These are phyloP conservation scores for Scutellaria minor DNA, from an alignment of 257 asterid genomes.

Conservation along the genomic window DNA sequence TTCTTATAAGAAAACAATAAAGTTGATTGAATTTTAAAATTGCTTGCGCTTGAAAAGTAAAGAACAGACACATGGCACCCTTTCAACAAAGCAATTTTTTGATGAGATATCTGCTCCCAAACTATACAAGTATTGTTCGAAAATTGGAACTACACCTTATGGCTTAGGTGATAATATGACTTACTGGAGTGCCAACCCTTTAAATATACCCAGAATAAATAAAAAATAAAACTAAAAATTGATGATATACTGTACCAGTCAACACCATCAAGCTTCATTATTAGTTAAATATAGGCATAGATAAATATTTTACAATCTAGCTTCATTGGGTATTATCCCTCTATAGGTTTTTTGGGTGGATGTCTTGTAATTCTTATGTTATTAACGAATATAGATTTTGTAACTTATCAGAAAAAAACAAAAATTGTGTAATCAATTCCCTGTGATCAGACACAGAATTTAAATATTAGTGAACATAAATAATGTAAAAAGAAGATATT, in stretches of 20 bases:
- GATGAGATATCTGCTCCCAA: background rate
- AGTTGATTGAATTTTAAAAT: constrained; percentile 16
- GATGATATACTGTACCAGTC: constrained; percentile 13
- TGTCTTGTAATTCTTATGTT: too few relatives aligned
- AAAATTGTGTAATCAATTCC: background rate
- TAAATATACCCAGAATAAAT: constrained; percentile 3
- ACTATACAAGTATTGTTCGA: background rate
- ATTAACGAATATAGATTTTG: too few relatives aligned
- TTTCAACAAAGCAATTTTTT: background rate
- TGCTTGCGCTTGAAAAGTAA: constrained; percentile 10
- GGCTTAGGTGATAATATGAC: background rate
- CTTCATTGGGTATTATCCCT: too few relatives aligned
- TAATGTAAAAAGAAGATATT: constrained; percentile 22
- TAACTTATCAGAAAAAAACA: too few relatives aligned
- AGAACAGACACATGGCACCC: background rate
- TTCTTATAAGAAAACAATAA: too few relatives aligned
- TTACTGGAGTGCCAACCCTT: constrained; percentile 19
- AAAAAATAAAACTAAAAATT: background rate
- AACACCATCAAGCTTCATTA: constrained; percentile 26
- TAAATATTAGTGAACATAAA: constrained; percentile 19
- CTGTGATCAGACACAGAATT: constrained; percentile 16
- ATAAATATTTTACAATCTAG: background rate
- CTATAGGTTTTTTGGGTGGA: too few relatives aligned
- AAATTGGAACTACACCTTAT: constrained; percentile 5
- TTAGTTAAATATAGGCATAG: constrained; percentile 1